Evolutionary conservation across 139 green algal species (phyloP), one percentile per base, ranked within the genome.

Genomic region (Yamagishiella unicocca): DNA sequence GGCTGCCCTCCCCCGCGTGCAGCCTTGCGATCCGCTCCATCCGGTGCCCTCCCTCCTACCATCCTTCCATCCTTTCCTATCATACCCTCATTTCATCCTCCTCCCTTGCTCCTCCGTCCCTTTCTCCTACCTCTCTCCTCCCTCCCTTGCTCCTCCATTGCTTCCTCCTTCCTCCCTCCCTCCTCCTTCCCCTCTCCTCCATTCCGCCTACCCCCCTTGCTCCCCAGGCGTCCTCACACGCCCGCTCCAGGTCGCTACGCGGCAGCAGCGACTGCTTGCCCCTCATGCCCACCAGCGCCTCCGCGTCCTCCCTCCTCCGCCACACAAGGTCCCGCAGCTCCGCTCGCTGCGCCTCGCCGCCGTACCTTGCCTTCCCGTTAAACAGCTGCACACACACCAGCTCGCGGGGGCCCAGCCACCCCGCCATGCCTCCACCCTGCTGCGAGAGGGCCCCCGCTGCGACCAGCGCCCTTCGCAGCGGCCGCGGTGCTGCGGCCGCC

Each of bases 171-270:
- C n/a, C n/a, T n/a, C n/a, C n/a, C n/a, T n/a, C n/a, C n/a, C n/a
- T n/a, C n/a, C n/a, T n/a, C n/a, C n/a, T n/a, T n/a, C n/a, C n/a
- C n/a, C n/a, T n/a, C n/a, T n/a, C n/a, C n/a, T n/a, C n/a, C n/a
- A n/a, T n/a, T n/a, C n/a, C n/a, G n/a, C n/a, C n/a, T n/a, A n/a
- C n/a, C n/a, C n/a, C n/a, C n/a, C n/a, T n/a, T n/a, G n/a, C n/a
- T n/a, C n/a, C n/a, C 54, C 37, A 78, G 29, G 22, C 24, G 42
- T 82, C 66, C 42, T 84, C 66, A 66, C 88, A 93, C 1, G 91
- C 89, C 54, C 35, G 29, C 87, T 94, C 91, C 66, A 94, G 84
- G 53, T 94, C 78, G 73, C 91, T 94, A 37, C 87, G 78, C 1
- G 87, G 29, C 24, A 90, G 78, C 29, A 85, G 54, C 31, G 72